Base-by-base conservation (phyloP, 2,329 filamentous ascomycete genomes). In the Arthrobotrys entomopaga region DNA sequence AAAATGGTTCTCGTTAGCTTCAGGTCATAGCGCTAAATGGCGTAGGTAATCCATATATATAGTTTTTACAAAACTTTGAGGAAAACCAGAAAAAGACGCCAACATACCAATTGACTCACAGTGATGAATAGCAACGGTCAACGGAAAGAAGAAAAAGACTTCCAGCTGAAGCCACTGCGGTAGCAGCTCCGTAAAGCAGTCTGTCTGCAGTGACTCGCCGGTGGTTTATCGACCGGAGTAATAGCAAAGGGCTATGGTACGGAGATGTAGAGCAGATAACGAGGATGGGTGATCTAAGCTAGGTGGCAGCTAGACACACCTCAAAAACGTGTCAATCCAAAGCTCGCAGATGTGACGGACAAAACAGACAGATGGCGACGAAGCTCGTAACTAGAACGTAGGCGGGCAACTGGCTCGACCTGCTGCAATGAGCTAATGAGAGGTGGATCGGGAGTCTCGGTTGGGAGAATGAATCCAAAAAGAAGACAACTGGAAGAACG, bases 391-490 rank as follows among this genome's bases (percentile, higher is more conserved):
- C 57, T 59, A 57, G 67, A 65, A 49, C 29, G 29, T 24, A 65
- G 43, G 56, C 26, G 40, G 56, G 15, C 13, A 52, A 52, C 43
- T 49, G 69, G 54, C 19, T 66, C 69, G 60, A 73, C 38, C 46
- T 73, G 54, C 69, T 73, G 49, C 43, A 61, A 61, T 34, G 24
- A 73, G 56, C 61, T 56, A 61, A 73, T 49, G 56, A 66, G 61
- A 46, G 11, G 60, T 73, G 56, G 40, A 56, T 73, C 61, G 60
- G 69, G 54, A 49, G 59, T 64, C 66, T 71, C 66, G 69, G 61
- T 29, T 65, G 49, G 52, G 56, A 52, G 24, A 19, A 19, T 11
- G 42, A 19, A 46, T n/a, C 42, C 15, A 19, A 46, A 40, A 19
- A 42, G 38, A 10, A 49, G 52, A n/a, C 29, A 52, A 22, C 56